Conservation (phyloP, 2,329 filamentous ascomycete genomes). For the Verticillium dahliae region DNA sequence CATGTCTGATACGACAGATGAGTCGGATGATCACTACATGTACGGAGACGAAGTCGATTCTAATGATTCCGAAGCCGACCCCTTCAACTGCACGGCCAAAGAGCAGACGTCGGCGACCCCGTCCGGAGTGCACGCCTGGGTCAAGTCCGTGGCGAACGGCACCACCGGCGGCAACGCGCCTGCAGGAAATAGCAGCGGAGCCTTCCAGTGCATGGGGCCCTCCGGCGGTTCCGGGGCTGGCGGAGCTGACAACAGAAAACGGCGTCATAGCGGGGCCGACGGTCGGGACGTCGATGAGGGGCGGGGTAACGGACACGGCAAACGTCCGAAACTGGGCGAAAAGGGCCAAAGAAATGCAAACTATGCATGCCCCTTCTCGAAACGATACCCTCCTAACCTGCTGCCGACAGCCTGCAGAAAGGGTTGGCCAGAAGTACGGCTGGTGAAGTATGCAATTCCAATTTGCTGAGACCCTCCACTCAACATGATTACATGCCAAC, state of each 20-base stretch:
- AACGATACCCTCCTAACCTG: not conserved
- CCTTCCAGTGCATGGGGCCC: not conserved
- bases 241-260: not conserved
- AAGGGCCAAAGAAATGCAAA: not conserved
- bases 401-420: not conserved
- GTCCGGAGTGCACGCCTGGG: not conserved
- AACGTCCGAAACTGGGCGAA: not conserved
- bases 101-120: not conserved
- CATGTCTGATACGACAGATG: not conserved
- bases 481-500: too few species aligned
- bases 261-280: not conserved
- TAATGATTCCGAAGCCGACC: not conserved
- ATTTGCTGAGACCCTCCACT: too few species aligned
- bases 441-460: not conserved
- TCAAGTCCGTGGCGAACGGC: not conserved
- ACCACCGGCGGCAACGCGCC: not conserved
- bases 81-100: not conserved
- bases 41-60: not conserved
- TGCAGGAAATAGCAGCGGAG: not conserved
- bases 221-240: not conserved
- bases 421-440: not conserved
- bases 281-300: not conserved
- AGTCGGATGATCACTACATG: not conserved
- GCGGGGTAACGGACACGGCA: not conserved
- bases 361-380: not conserved